phyloP scores from a whole-genome alignment of 352 stramenopile genomes.

The Globisporangium okanoganense region DNA sequence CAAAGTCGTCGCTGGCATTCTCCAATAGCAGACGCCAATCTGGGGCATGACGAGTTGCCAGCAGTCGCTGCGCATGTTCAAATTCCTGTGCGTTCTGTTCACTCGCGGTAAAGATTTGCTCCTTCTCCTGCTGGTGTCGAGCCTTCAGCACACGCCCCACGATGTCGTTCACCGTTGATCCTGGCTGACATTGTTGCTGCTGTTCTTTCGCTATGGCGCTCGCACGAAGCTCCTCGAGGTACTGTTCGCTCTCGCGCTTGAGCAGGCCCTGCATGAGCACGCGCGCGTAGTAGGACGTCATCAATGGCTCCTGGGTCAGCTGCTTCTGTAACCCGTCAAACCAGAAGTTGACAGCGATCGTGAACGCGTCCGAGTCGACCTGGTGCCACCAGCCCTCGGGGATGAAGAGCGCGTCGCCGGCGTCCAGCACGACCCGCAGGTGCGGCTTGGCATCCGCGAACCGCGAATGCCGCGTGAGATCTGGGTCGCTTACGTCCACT shows the following conservation, averaged over 20 bases:
- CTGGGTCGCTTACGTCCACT: constrained; percentile 42
- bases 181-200: not conserved
- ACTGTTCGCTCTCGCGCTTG: constrained; percentile 29
- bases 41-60: constrained; percentile 18
- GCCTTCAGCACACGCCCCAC: constrained; percentile 10
- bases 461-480: constrained; percentile 26
- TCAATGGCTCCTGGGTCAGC: constrained; percentile 34
- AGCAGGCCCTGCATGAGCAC: constrained; percentile 63
- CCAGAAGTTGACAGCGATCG: constrained; percentile 83
- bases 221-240: constrained; percentile 20
- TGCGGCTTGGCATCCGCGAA: constrained; percentile 29
- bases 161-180: constrained; percentile 8
- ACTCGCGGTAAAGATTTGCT: constrained; percentile 28
- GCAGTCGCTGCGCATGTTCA: not conserved
- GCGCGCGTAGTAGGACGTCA: constrained; percentile 62
- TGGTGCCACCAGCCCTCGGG: constrained; percentile 87
- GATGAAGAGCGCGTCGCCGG: constrained; percentile 72
- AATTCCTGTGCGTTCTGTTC: constrained; percentile 7
- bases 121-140: constrained; percentile 22
- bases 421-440: constrained; percentile 26
- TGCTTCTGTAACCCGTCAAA: constrained; percentile 61
- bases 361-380: constrained; percentile 70
- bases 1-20: constrained; percentile 36
- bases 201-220: not conserved
- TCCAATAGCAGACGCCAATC: constrained; percentile 31